Percentiles rank a stretch among this genome's conserved stretches.
These are phyloP conservation scores for Vigna hirtella DNA, from an alignment of 306 rosid species.

Conservation along the genomic window DNA sequence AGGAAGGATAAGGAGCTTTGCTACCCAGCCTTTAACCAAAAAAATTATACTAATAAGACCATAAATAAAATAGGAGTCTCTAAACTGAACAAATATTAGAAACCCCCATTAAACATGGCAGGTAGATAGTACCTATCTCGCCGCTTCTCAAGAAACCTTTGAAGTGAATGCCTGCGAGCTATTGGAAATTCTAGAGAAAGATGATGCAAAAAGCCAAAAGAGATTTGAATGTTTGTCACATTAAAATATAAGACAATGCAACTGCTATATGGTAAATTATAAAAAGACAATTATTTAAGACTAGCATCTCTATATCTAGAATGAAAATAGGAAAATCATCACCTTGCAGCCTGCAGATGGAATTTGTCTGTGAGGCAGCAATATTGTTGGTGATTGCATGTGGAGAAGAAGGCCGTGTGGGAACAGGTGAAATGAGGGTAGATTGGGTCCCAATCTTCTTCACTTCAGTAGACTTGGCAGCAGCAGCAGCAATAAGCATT, in stretches of 20 bases:
- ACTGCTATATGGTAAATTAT: not conserved
- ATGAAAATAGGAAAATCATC: constrained; percentile 35
- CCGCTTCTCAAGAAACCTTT: constrained; percentile 72
- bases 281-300: constrained; percentile 3
- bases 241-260: constrained; percentile 10
- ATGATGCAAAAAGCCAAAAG: not conserved
- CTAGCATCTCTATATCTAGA: constrained; percentile 14
- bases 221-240: not conserved
- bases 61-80: constrained; percentile 9
- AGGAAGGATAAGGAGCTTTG: constrained; percentile 65
- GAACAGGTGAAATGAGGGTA: constrained; percentile 52
- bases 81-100: constrained; percentile 2
- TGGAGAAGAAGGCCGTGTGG: constrained; percentile 57
- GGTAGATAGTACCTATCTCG: constrained; percentile 60
- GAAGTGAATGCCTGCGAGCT: constrained; percentile 74
- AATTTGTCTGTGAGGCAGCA: constrained; percentile 53
- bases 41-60: constrained; percentile 29
- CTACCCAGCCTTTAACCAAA: constrained; percentile 58
- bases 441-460: constrained; percentile 51
- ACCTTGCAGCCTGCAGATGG: constrained; percentile 68
- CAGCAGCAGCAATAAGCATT: constrained; percentile 59
- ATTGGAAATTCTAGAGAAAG: constrained; percentile 62
- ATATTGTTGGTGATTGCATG: constrained; percentile 48
- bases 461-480: constrained; percentile 57
- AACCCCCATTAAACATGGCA: not conserved